phyloP scores from a whole-genome alignment of 164 flowering plant species.

The Umbilicus rupestris region DNA sequence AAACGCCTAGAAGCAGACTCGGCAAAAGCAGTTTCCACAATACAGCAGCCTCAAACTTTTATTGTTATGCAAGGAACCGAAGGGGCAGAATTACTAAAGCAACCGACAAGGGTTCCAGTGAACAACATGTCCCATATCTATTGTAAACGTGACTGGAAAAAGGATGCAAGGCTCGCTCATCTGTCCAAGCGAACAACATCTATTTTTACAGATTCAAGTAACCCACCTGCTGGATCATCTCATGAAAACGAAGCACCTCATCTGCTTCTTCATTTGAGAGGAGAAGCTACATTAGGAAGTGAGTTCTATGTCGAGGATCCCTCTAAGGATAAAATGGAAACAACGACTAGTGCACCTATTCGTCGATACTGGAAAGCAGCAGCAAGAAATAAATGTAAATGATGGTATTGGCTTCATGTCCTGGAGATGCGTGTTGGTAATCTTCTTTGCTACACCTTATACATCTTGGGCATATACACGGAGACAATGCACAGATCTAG shows the following conservation, averaged over 20 bases:
- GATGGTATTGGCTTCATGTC: not conserved
- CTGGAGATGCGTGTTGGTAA: not conserved
- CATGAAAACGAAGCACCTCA: slow-evolving; percentile 16
- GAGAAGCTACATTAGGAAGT: slow-evolving; percentile 12
- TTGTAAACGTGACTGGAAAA: slow-evolving; percentile 62
- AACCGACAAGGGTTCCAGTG: not conserved
- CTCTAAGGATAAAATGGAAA: slow-evolving; percentile 10
- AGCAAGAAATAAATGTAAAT: slow-evolving; percentile 43
- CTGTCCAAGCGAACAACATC: slow-evolving; percentile 12
- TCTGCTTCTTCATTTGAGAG: slow-evolving; percentile 13
- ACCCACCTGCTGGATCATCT: slow-evolving; percentile 5
- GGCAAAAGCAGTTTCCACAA: slow-evolving; percentile 15
- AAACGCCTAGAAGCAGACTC: slow-evolving; percentile 56
- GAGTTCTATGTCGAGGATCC: slow-evolving; percentile 13
- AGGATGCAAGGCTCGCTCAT: slow-evolving; percentile 61
- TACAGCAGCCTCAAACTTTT: slow-evolving; percentile 8
- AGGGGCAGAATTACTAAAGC: not conserved
- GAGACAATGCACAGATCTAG: too few relatives aligned
- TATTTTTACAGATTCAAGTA: slow-evolving; percentile 6
- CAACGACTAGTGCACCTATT: slow-evolving; percentile 14
- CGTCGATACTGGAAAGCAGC: slow-evolving; percentile 73
- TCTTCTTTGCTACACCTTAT: not conserved
- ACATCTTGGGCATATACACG: too few relatives aligned
- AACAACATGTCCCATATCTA: slow-evolving; percentile 19
- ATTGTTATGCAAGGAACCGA: not conserved